Evolutionary conservation across 495 filamentous ascomycete genomes (phyloP), one percentile per base, ranked within the genome.

Genomic region (Xanthoparmelia taractica): DNA sequence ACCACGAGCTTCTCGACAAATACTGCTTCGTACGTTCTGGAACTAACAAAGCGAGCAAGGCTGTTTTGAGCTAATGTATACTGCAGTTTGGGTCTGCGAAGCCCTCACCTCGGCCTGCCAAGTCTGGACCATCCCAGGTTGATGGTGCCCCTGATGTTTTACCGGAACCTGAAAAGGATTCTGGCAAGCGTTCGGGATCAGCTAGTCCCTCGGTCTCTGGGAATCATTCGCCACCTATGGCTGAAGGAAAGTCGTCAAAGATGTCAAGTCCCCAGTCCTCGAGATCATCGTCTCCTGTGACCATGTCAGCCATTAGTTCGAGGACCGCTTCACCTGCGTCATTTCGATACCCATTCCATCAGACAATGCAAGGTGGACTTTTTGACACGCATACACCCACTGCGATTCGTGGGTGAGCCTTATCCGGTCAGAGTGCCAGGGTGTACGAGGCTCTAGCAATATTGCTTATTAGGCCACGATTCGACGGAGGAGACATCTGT

Each of bases 11-110:
- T 63, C 84, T 98, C 70, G 89, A 96, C 79, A 96, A 95, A 76
- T 98, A 96, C 77, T 98, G 94, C 81, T 96, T 96, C 82, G 92
- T 96, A 90, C 84, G 92, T 95, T 79, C 73, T 65, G 59, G 69
- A 67, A 68, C 64, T 58, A 65, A 58, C 37, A 67, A 45, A 38
- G 64, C 63, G 37, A 47, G 25, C 38, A 27, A 54, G 29, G 58
- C 27, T 58, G 34, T 50, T n/a, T 38, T 67, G 71, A 45, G 65
- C 71, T 73, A 67, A 76, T 55, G 67, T 61, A 52, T 36, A 52
- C 57, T 65, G 52, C 62, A 84, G 81, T 84, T 76, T 76, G 81
- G 80, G 20, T 77, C 81, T 37, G 67, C 74, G 45, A 80, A 78
- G 63, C 55, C 73, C 29, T 69, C 74, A 4, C 64, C 74, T 38